Conservation (phyloP, 805 yeast genomes). For the Priceomyces carsonii region DNA sequence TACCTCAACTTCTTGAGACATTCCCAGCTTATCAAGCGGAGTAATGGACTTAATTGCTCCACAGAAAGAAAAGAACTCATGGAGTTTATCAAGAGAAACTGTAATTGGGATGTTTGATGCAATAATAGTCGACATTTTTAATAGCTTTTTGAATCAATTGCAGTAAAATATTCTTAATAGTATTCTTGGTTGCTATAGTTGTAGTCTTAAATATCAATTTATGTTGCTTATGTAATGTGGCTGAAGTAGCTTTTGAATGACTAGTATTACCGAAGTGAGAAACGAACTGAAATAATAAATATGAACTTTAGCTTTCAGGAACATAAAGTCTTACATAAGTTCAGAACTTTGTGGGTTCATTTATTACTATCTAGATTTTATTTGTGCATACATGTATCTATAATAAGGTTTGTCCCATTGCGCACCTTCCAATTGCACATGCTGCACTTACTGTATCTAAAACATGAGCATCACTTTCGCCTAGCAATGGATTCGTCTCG, state of each 20-base stretch:
- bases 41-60: slow-evolving; percentile 49
- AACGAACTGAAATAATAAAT: too few relatives aligned
- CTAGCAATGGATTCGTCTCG: slow-evolving; percentile 90
- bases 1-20: slow-evolving; percentile 47
- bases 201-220: background rate
- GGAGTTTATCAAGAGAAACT: slow-evolving; percentile 51
- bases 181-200: background rate
- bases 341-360: too few relatives aligned
- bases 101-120: slow-evolving; percentile 57
- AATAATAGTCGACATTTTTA: slow-evolving; percentile 42
- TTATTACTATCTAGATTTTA: too few relatives aligned
- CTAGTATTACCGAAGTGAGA: too few relatives aligned
- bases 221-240: slow-evolving; percentile 1
- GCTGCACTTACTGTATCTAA: slow-evolving; percentile 88
- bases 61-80: slow-evolving; percentile 74
- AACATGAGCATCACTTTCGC: slow-evolving; percentile 71
- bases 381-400: slow-evolving; percentile 25
- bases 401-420: slow-evolving; percentile 86
- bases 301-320: too few relatives aligned
- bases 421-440: slow-evolving; percentile 88
- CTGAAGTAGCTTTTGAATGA: slow-evolving; percentile 2
- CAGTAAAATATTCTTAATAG: too few relatives aligned
- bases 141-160: background rate
- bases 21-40: slow-evolving; percentile 27
- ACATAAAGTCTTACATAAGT: too few relatives aligned